Conservation (phyloP, 2,329 filamentous ascomycete species). For the Penicillium capsulatum region DNA sequence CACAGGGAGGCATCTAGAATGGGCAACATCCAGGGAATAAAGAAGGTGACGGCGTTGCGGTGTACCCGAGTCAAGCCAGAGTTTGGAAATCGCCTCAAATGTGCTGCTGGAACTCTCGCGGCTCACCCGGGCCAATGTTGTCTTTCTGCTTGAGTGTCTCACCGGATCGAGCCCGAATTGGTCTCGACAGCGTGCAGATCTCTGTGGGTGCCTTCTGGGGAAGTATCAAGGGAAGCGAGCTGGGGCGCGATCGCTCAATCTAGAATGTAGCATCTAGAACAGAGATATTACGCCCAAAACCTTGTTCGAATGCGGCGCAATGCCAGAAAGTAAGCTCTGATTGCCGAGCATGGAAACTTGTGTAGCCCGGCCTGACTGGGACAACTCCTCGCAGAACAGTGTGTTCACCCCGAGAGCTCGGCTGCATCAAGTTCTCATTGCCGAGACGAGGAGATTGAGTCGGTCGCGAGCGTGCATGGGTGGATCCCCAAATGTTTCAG, state of each 20-base stretch:
- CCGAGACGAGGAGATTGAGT: not conserved
- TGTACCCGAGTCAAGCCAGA: not conserved
- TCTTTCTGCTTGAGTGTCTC: not conserved
- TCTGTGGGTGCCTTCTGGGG: not conserved
- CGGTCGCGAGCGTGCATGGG: constrained; percentile 11
- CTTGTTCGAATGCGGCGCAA: constrained; percentile 1
- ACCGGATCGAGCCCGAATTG: constrained; percentile 1
- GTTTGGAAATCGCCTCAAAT: constrained; percentile 7
- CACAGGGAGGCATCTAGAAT: constrained; percentile 4
- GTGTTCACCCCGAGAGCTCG: constrained; percentile 1
- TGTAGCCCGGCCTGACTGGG: no score
- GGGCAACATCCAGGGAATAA: constrained; percentile 2
- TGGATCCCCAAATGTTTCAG: constrained; percentile 13
- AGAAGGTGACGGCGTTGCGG: constrained; percentile 2
- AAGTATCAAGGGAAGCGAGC: not conserved
- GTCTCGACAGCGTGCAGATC: constrained; percentile 2
- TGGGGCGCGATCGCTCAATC: constrained; percentile 1
- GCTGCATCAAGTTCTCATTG: not conserved
- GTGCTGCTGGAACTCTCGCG: not conserved
- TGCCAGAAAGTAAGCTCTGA: constrained; percentile 12
- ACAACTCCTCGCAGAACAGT: not conserved
- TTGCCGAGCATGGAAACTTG: not conserved
- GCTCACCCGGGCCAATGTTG: not conserved
- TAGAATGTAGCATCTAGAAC: constrained; percentile 9
- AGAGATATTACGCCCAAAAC: not conserved